Evolutionary conservation across 1,284 basidiomycete species (phyloP).

Genomic region (Marasmius tenuissimus): DNA sequence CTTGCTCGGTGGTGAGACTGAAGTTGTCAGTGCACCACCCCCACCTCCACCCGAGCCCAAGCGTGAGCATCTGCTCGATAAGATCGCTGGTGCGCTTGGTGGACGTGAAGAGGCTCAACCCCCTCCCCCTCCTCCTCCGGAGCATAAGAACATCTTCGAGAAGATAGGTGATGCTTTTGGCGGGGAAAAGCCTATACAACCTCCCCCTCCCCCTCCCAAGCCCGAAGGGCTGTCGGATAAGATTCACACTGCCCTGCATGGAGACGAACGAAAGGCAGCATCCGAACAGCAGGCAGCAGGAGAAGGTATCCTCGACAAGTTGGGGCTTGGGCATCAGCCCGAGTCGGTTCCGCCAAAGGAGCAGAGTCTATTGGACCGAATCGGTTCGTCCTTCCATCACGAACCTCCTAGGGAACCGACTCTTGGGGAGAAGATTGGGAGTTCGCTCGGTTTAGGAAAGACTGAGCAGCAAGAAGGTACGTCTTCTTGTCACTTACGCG

Average conservation of each 20-base stretch:
- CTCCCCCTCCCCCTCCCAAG: not conserved
- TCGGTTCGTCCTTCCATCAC: slow-evolving; percentile 14
- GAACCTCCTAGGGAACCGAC: slow-evolving; percentile 20
- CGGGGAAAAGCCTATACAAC: not conserved
- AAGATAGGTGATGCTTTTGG: slow-evolving; percentile 9
- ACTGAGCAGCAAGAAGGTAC: slow-evolving; percentile 6
- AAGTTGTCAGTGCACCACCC: not conserved
- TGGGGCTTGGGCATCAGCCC: slow-evolving; percentile 1
- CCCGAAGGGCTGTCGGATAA: slow-evolving; percentile 1
- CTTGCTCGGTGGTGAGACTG: not conserved
- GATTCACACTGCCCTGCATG: not conserved
- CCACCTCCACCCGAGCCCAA: slow-evolving; percentile 19
- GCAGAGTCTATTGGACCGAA: slow-evolving; percentile 8
- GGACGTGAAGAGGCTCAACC: not conserved
- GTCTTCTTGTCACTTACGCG: not conserved
- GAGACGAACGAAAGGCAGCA: not conserved
- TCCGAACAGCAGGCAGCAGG: not conserved
- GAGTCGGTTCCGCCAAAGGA: slow-evolving; percentile 5
- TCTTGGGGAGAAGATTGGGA: slow-evolving; percentile 18
- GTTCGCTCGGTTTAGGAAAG: not conserved
- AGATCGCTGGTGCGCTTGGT: slow-evolving; percentile 19
- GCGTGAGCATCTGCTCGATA: slow-evolving; percentile 20
- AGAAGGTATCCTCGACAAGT: not conserved
- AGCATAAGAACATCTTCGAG: slow-evolving; percentile 7
- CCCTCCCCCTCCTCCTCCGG: slow-evolving; percentile 7